Percentiles rank a stretch among this genome's conserved stretches.
Evolutionary conservation across 2,329 filamentous ascomycete species (phyloP).

Genomic region (Aureobasidium sp.): DNA sequence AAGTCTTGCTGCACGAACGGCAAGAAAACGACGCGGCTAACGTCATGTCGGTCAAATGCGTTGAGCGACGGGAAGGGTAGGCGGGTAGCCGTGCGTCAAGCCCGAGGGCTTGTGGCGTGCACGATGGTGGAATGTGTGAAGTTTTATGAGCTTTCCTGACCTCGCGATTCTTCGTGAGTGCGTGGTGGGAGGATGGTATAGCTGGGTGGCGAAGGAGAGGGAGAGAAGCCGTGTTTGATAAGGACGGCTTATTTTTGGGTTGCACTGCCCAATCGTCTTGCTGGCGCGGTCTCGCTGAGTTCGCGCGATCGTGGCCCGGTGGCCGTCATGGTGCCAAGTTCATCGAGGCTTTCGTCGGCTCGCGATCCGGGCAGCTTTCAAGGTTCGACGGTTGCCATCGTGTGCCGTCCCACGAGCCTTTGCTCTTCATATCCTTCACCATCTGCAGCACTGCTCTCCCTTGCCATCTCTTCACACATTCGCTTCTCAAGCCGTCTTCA

Average conservation of each 20-base stretch:
- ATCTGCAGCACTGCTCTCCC: neutral
- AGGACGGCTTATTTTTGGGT: neutral
- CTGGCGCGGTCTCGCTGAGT: neutral
- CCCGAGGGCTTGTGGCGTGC: neutral
- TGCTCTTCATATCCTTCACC: conserved; percentile 4
- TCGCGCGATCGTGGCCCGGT: conserved; percentile 6
- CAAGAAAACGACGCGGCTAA: neutral
- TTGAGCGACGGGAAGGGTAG: neutral
- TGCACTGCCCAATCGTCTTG: neutral
- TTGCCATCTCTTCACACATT: neutral
- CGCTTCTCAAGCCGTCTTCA: neutral
- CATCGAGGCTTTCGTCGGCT: conserved; percentile 6
- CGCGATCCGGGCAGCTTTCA: conserved; percentile 1
- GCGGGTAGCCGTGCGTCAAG: conserved; percentile 8
- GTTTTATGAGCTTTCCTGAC: neutral
- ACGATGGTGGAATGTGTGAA: neutral
- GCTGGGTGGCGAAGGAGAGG: neutral
- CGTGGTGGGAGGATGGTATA: neutral
- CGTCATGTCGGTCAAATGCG: neutral
- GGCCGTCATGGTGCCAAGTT: conserved; percentile 7
- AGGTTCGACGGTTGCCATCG: conserved; percentile 8
- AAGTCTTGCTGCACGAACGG: conserved; percentile 9
- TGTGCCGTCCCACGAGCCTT: conserved; percentile 7
- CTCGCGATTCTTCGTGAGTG: neutral
- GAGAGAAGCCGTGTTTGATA: neutral